Evolutionary conservation across 2,329 filamentous ascomycete genomes (phyloP).

Genomic region (Colletotrichum somersetense): DNA sequence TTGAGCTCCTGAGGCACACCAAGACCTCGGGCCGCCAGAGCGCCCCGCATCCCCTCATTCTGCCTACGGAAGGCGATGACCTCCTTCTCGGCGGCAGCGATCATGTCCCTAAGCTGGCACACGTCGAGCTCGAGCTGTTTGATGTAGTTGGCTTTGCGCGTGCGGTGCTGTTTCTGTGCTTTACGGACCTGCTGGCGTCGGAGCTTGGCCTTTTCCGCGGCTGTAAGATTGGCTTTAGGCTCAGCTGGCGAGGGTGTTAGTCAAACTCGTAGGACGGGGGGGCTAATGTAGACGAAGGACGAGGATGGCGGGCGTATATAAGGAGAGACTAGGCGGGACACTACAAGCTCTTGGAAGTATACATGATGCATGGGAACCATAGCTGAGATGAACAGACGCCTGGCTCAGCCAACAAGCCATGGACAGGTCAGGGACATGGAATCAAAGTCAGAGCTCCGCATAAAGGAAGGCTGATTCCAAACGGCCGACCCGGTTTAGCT

Average conservation of each 20-base stretch:
- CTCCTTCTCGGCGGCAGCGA: conserved; percentile 58
- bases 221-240: neutral
- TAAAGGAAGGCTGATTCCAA: conserved; percentile 30
- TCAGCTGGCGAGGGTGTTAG: conserved; percentile 11
- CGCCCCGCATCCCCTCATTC: conserved; percentile 58
- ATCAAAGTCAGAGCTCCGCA: conserved; percentile 5
- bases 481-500: conserved; percentile 23
- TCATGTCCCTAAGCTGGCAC: conserved; percentile 60
- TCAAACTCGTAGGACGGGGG: no score
- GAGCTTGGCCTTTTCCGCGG: conserved; percentile 54
- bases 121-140: conserved; percentile 67
- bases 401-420: neutral
- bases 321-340: neutral
- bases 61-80: conserved; percentile 53
- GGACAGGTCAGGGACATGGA: neutral
- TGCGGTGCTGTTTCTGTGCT: conserved; percentile 67
- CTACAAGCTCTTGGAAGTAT: neutral
- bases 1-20: conserved; percentile 14
- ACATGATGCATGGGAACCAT: neutral
- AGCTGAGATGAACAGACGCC: neutral
- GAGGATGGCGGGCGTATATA: neutral
- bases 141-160: conserved; percentile 68
- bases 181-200: conserved; percentile 65
- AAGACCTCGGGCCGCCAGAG: conserved; percentile 48
- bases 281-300: neutral